These are phyloP conservation scores for Xylaria sp. DNA, from an alignment of 2,329 filamentous ascomycete species.

Conservation along the genomic window DNA sequence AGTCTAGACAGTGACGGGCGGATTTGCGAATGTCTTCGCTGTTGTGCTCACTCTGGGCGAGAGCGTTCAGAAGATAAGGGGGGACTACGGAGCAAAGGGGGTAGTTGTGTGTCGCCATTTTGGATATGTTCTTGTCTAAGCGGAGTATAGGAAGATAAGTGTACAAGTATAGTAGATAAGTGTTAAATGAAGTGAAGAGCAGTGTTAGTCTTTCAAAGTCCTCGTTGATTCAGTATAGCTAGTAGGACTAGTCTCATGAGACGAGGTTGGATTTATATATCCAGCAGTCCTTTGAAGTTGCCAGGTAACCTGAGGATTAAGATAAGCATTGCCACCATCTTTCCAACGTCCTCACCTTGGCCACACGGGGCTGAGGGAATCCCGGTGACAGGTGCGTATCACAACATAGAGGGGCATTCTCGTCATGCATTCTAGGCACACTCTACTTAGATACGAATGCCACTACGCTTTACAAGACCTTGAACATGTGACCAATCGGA, in stretches of 20 bases:
- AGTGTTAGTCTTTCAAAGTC: background rate
- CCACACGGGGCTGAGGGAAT: constrained; percentile 9
- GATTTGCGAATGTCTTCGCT: constrained; percentile 50
- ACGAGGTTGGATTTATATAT: constrained; percentile 15
- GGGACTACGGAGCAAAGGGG: constrained; percentile 56
- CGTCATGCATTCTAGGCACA: constrained; percentile 18
- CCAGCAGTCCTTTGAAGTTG: background rate
- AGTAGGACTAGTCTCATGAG: background rate
- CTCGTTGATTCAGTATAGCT: background rate
- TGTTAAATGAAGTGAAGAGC: background rate
- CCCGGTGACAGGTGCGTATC: constrained; percentile 20
- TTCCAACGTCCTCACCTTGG: constrained; percentile 2
- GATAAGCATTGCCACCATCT: constrained; percentile 14
- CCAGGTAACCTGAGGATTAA: background rate
- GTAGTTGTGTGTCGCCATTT: constrained; percentile 40
- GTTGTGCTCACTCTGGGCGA: constrained; percentile 54
- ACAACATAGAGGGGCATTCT: constrained; percentile 9
- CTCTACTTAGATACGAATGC: background rate
- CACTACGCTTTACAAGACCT: background rate
- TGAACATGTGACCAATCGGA: constrained; percentile 22
- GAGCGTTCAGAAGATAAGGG: constrained; percentile 57
- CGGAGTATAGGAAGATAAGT: constrained; percentile 14
- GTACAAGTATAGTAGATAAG: constrained; percentile 16
- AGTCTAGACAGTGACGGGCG: constrained; percentile 51
- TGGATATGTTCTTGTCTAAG: constrained; percentile 28